These are phyloP conservation scores for Saturnispora mendoncae DNA, from an alignment of 805 yeast genomes.

Conservation along the genomic window DNA sequence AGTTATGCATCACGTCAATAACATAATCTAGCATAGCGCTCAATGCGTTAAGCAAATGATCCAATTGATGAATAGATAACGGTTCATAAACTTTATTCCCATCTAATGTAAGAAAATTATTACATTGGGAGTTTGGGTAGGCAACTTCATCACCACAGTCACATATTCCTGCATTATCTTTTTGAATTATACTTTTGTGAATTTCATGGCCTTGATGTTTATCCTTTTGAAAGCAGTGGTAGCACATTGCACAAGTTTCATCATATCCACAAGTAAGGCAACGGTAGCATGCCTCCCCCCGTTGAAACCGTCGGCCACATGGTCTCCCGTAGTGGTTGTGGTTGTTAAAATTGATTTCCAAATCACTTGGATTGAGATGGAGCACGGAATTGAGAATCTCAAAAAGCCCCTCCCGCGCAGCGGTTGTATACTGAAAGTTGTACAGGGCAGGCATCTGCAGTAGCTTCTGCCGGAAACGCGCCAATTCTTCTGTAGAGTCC, in stretches of 20 bases:
- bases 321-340: conserved; percentile 53
- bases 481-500: conserved; percentile 1
- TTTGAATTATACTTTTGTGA: conserved; percentile 50
- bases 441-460: conserved; percentile 5
- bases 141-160: conserved; percentile 90
- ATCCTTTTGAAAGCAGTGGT: conserved; percentile 60
- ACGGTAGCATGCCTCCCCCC: conserved; percentile 76
- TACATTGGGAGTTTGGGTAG: conserved; percentile 53
- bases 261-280: conserved; percentile 71
- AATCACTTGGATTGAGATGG: conserved; percentile 7
- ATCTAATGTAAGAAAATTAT: conserved; percentile 22
- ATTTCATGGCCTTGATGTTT: conserved; percentile 69
- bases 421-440: conserved; percentile 12
- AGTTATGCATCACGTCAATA: conserved; percentile 48
- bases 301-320: conserved; percentile 61
- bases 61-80: conserved; percentile 34
- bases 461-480: conserved; percentile 5
- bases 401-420: conserved; percentile 5
- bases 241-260: conserved; percentile 79
- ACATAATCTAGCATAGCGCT: conserved; percentile 47
- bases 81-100: conserved; percentile 7
- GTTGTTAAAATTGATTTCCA: conserved; percentile 19
- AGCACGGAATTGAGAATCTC: conserved; percentile 3
- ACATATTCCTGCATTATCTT: conserved; percentile 70
- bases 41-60: conserved; percentile 34